Conservation (phyloP, 2,329 filamentous ascomycete species). For the Teratosphaeria nubilosa region DNA sequence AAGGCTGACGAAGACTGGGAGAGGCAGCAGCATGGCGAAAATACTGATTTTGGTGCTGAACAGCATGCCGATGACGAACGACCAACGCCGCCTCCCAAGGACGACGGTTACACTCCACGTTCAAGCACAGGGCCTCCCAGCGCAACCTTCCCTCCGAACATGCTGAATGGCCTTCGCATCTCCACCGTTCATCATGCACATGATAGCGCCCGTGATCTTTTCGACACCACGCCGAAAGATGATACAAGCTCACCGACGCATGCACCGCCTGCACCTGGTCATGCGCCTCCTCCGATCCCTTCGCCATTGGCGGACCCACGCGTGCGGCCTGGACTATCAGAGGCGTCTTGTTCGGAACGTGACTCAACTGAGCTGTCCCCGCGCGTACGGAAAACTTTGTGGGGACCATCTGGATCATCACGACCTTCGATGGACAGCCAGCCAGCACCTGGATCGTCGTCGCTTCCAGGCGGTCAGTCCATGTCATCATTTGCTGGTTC, state of each 20-base stretch:
- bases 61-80: constrained; percentile 17
- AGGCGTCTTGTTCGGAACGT: constrained; percentile 17
- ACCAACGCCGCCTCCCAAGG: constrained; percentile 33
- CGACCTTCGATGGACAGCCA: constrained; percentile 25
- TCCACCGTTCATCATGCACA: constrained; percentile 17
- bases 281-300: constrained; percentile 39
- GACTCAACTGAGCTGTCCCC: constrained; percentile 22
- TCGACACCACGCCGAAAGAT: constrained; percentile 7
- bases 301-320: neutral
- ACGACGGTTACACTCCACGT: constrained; percentile 27
- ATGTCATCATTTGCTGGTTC: constrained; percentile 25
- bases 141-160: constrained; percentile 11
- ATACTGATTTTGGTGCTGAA: constrained; percentile 8
- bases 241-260: constrained; percentile 9
- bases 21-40: constrained; percentile 18
- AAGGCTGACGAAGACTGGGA: constrained; percentile 25
- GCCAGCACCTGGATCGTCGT: constrained; percentile 9
- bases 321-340: constrained; percentile 15
- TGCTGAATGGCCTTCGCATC: constrained; percentile 16
- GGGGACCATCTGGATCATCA: constrained; percentile 21
- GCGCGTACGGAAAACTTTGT: constrained; percentile 12
- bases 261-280: constrained; percentile 32
- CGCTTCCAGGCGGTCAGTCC: constrained; percentile 21
- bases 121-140: constrained; percentile 21
- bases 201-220: constrained; percentile 9